Evolutionary conservation across 2,329 filamentous ascomycete species (phyloP).

Genomic region (Ophioceras dolichostomum): DNA sequence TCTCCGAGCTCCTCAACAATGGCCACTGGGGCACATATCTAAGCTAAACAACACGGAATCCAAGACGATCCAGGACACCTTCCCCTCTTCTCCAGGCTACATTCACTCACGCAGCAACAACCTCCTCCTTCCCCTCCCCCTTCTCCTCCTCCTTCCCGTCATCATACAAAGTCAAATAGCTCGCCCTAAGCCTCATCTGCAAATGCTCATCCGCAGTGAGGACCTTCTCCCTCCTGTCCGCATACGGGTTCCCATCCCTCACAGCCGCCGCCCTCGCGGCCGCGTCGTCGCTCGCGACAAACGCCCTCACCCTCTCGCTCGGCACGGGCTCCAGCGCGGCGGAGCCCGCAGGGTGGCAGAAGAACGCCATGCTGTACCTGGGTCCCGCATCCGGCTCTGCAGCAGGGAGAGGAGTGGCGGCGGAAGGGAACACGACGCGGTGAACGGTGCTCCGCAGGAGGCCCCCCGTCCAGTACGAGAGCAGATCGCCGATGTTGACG

Average conservation of each 20-base stretch:
- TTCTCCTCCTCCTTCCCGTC: constrained; percentile 16
- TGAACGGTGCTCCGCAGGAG: constrained; percentile 81
- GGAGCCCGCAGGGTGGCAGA: constrained; percentile 49
- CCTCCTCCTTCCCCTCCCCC: no score
- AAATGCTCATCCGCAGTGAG: constrained; percentile 54
- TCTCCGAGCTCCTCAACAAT: no score
- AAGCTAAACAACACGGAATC: no score
- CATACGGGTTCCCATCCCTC: constrained; percentile 29
- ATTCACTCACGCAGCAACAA: no score
- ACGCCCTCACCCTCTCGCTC: constrained; percentile 39
- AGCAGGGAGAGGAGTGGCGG: constrained; percentile 19
- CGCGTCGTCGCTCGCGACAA: constrained; percentile 14
- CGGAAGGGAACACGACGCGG: constrained; percentile 60
- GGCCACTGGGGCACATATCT: no score
- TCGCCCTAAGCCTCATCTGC: constrained; percentile 43
- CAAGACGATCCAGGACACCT: no score
- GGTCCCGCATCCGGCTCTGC: constrained; percentile 26
- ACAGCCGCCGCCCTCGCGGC: constrained; percentile 13
- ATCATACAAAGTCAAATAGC: constrained; percentile 43
- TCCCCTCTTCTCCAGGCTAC: no score
- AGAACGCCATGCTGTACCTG: constrained; percentile 56
- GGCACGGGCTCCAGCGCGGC: constrained; percentile 45
- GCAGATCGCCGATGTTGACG: constrained; percentile 60
- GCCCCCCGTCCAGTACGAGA: constrained; percentile 84
- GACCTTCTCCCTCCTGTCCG: constrained; percentile 31